Evolutionary conservation across 441 rosid species (phyloP), one percentile per base, ranked within the genome.

Genomic region (Gossypium gossypioides): DNA sequence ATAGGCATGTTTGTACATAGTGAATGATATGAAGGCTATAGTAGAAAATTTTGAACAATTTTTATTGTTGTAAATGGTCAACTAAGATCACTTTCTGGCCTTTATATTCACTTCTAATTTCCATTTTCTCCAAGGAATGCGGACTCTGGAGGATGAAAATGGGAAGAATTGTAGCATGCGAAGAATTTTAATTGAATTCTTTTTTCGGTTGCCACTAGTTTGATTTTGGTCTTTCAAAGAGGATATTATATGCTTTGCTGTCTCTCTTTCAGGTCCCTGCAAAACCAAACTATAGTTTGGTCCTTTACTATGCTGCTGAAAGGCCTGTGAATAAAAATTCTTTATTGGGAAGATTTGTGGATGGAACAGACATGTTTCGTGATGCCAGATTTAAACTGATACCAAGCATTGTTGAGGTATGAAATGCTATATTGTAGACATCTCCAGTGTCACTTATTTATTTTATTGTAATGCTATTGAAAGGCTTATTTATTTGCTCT

Each of bases 281-380:
- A 51, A 90, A 84, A 77, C 92, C 96, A 68, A 88, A 88, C 80
- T 88, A 90, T 75, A 85, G 89, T 82, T 61, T 90, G 92, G 91
- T 88, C 22, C 86, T 86, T 67, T 90, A 86, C 75, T 90, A 81
- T 78, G 96, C 86, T 4, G 74, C 90, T 32, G 88, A 85, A 50
- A 86, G 91, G 84, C 96, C 92, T 22, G 81, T 86, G 67, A 82
- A 83, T 54, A 83, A 85, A 79, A 72, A 63, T 55, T 90, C 91
- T 68, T 80, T 90, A 77, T 76, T 90, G 85, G 88, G 88, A 34
- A 85, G 84, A 74, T 90, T 90, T 69, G 78, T 84, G 60, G 90
- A 88, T 66, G 96, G 96, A 64, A 83, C 88, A n/a, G 90, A 86
- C 58, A 52, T 73, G 73, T 90, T 85, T 72, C 85, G 92, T 0